Evolutionary conservation across 2,329 filamentous ascomycete species (phyloP).

Genomic region (Davidsoniella australis): DNA sequence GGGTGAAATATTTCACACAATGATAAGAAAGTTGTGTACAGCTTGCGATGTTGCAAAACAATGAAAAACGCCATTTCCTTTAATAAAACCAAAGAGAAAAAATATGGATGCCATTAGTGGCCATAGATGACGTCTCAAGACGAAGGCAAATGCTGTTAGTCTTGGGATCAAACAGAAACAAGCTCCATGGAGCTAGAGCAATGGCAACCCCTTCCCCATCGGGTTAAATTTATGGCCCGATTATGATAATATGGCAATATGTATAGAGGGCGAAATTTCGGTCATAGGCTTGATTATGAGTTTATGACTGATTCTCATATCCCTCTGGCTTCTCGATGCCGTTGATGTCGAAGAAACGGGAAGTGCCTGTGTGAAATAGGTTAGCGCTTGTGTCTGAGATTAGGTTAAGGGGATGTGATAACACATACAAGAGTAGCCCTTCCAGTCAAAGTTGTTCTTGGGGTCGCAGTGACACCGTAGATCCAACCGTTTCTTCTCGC

Average conservation of each 20-base stretch:
- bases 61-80: background rate
- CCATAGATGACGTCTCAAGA: background rate
- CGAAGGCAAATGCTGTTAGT: no score
- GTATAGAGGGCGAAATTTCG: no score
- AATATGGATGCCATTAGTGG: background rate
- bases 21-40: no score
- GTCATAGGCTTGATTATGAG: no score
- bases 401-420: constrained; percentile 9
- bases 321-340: constrained; percentile 68
- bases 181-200: no score
- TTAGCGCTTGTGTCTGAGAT: background rate
- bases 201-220: background rate
- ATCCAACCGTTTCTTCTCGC: constrained; percentile 66
- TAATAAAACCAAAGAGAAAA: background rate
- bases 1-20: no score
- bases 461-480: constrained; percentile 91
- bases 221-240: background rate
- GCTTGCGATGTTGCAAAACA: background rate
- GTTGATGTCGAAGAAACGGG: constrained; percentile 72
- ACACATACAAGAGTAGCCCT: constrained; percentile 81
- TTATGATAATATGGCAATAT: background rate
- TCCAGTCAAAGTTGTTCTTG: constrained; percentile 98
- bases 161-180: no score
- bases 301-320: constrained; percentile 52
- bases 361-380: constrained; percentile 31